phyloP scores from a whole-genome alignment of 2,329 filamentous ascomycete genomes.

The Scleromitrula shiraiana region DNA sequence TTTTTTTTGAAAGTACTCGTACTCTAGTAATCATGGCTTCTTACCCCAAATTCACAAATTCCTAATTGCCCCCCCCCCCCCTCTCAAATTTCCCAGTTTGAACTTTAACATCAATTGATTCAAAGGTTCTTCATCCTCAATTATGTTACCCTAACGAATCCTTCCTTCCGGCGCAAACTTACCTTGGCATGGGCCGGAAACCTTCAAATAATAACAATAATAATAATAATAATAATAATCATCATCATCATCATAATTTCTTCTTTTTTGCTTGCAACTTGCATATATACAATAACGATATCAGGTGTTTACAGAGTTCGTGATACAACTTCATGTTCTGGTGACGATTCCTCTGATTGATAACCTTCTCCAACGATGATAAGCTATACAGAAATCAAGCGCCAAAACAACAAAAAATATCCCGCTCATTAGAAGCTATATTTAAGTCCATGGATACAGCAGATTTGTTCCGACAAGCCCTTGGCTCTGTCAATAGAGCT shows the following conservation, averaged over 20 bases:
- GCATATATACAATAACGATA: neutral
- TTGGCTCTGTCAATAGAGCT: conserved; percentile 33
- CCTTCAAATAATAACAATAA: neutral
- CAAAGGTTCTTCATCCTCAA: too few species aligned
- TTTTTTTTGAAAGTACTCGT: too few species aligned
- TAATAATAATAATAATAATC: neutral
- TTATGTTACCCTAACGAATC: too few species aligned
- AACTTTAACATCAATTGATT: too few species aligned
- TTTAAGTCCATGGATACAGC: conserved; percentile 47
- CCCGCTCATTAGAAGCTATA: neutral
- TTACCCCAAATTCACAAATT: too few species aligned
- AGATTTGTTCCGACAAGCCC: conserved; percentile 51
- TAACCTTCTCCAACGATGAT: conserved; percentile 19
- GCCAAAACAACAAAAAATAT: conserved; percentile 8
- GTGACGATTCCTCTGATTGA: conserved; percentile 1
- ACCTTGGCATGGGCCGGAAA: too few species aligned
- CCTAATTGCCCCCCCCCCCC: too few species aligned
- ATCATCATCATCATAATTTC: too few species aligned
- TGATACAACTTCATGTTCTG: conserved; percentile 1
- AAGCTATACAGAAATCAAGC: conserved; percentile 14
- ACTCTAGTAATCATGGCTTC: too few species aligned
- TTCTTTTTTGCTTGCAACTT: neutral
- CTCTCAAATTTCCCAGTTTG: too few species aligned
- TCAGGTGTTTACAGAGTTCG: conserved; percentile 2
- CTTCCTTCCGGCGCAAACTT: too few species aligned